A percentile compares a stretch with the other conserved stretches of the same genome.
Evolutionary conservation across 768 basidiomycete genomes (phyloP).

Genomic region (Xerocomellus intermedius): DNA sequence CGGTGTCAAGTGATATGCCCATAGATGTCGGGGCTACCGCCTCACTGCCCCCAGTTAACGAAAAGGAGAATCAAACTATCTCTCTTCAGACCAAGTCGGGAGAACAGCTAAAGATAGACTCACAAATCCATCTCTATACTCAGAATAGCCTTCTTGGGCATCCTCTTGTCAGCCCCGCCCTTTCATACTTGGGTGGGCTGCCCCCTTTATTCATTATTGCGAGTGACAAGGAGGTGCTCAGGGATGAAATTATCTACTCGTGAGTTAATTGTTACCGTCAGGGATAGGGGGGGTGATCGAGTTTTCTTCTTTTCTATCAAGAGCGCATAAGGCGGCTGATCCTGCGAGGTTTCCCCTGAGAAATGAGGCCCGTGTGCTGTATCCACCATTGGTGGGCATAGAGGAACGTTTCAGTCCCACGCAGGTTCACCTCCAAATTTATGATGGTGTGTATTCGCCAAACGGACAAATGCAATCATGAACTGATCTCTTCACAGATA

Average conservation of each 20-base stretch:
- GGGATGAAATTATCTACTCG: slow-evolving; percentile 91
- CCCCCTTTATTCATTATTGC: slow-evolving; percentile 84
- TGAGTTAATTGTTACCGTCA: slow-evolving; percentile 35
- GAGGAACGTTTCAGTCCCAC: slow-evolving; percentile 59
- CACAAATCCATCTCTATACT: slow-evolving; percentile 85
- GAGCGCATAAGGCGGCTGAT: slow-evolving; percentile 89
- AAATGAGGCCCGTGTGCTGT: slow-evolving; percentile 47
- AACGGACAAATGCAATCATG: slow-evolving; percentile 19
- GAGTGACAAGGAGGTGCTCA: slow-evolving; percentile 86
- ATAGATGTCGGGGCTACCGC: slow-evolving; percentile 51
- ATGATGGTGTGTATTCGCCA: slow-evolving; percentile 58
- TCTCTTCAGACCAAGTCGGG: slow-evolving; percentile 46
- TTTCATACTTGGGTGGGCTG: slow-evolving; percentile 85
- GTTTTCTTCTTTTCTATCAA: slow-evolving; percentile 25
- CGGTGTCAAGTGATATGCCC: slow-evolving; percentile 32
- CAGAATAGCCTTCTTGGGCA: slow-evolving; percentile 75
- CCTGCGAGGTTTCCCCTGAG: slow-evolving; percentile 64
- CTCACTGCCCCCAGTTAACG: slow-evolving; percentile 39
- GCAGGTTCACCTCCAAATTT: slow-evolving; percentile 88
- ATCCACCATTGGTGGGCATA: slow-evolving; percentile 56
- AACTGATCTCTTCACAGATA: slow-evolving; percentile 41
- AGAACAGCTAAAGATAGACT: slow-evolving; percentile 50
- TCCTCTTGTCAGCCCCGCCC: slow-evolving; percentile 79
- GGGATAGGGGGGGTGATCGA: not conserved
- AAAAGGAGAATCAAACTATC: slow-evolving; percentile 44